Evolutionary conservation across 331 rosid species (phyloP).

Genomic region (Malus hybrid): DNA sequence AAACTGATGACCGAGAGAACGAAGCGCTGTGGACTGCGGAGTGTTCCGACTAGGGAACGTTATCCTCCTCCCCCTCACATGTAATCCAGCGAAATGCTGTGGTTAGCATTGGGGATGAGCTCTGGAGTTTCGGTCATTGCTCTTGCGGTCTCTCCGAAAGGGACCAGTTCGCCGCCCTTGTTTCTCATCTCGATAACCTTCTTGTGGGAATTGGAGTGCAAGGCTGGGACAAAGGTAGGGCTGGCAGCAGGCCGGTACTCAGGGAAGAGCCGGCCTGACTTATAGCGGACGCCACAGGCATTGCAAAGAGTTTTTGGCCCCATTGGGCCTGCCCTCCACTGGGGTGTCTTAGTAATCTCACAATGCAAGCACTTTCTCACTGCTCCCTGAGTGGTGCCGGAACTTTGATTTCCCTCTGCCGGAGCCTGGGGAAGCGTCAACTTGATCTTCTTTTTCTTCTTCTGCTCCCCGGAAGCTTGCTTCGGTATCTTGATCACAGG

Average conservation of each 20-base stretch:
- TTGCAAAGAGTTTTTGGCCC: slow-evolving; percentile 98
- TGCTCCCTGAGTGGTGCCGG: slow-evolving; percentile 21
- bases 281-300: slow-evolving; percentile 95
- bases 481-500: slow-evolving; percentile 45
- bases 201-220: slow-evolving; percentile 97
- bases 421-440: slow-evolving; percentile 34
- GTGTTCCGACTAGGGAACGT: slow-evolving; percentile 22
- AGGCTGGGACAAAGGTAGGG: slow-evolving; percentile 70
- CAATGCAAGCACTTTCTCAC: slow-evolving; percentile 97
- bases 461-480: slow-evolving; percentile 46
- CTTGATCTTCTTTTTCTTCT: slow-evolving; percentile 84
- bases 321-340: slow-evolving; percentile 99
- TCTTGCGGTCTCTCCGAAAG: not conserved
- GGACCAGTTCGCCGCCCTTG: slow-evolving; percentile 32
- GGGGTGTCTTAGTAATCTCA: slow-evolving; percentile 98
- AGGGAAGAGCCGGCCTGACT: slow-evolving; percentile 92
- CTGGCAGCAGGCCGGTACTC: slow-evolving; percentile 98
- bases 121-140: slow-evolving; percentile 41
- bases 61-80: slow-evolving; percentile 42
- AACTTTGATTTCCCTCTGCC: slow-evolving; percentile 33
- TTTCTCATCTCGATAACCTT: slow-evolving; percentile 91
- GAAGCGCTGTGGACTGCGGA: not conserved
- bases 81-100: slow-evolving; percentile 68
- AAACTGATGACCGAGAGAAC: slow-evolving; percentile 26
- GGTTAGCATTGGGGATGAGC: slow-evolving; percentile 79